Evolutionary conservation across 441 rosid species (phyloP), one percentile per base, ranked within the genome.

Genomic region (Croton setiger): DNA sequence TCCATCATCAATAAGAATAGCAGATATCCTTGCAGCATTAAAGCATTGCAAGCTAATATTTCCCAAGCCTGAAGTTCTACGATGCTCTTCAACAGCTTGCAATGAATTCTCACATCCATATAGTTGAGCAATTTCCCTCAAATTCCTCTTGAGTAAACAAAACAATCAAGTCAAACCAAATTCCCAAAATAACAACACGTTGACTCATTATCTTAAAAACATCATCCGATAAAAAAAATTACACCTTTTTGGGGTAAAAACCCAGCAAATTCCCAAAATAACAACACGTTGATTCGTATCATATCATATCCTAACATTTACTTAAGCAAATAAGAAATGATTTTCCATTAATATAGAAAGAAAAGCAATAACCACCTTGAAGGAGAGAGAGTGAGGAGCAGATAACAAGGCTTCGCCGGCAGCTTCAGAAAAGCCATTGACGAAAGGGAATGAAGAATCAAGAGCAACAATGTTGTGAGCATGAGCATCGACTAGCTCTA

Each of bases 1-100:
- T 69, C 99, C 96, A 77, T 95, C 99, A 73, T 95, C 99, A 64
- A 95, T 81, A 55, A 95, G 90, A 21, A 89, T 31, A 23, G 85
- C 92, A 78, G 97, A 83, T 74, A 95, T 86, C 64, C 83, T 63
- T 0, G 96, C 87, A 76, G 93, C 88, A 73, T 81, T 33, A 69
- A 95, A 88, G 84, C 99, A 95, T 68, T 60, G 70, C 23, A 87
- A 77, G 74, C 76, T 73, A 55, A 87, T 76, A 61, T 85, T 79
- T 51, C 83, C 64, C 72, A 90, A 75, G 49, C 99, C 98, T 7
- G 72, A 67, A 3, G 76, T 63, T 70, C 70, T 74, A 2, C 98
- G 99, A 78, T 84, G 74, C 66, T 81, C 79, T 79, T 92, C 97
- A 68, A 95, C 81, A 6, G 88, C 85, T 69, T 79, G 70, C 75